Evolutionary conservation across 371 early-diverging fungal species (phyloP).

Genomic region (Haplosporangium sp.): DNA sequence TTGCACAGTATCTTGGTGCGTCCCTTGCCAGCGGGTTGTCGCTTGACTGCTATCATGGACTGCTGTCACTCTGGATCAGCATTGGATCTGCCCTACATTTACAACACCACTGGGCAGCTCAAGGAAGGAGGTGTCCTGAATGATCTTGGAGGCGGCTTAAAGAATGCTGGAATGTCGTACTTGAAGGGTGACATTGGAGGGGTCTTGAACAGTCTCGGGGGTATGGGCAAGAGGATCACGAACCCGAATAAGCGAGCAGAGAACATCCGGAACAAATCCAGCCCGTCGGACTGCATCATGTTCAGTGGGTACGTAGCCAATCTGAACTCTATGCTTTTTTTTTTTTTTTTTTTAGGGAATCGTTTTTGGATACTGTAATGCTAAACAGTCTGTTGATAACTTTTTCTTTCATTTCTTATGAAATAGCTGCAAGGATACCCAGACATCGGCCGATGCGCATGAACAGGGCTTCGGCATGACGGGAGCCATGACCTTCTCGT

Average conservation of each 20-base stretch:
- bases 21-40: constrained; percentile 63
- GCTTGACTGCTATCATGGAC: constrained; percentile 45
- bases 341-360: neutral
- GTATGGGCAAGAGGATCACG: constrained; percentile 59
- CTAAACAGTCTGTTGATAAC: neutral
- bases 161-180: constrained; percentile 66
- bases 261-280: constrained; percentile 62
- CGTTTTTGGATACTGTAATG: neutral
- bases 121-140: constrained; percentile 66
- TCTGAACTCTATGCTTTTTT: neutral
- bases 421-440: constrained; percentile 85
- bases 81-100: constrained; percentile 89
- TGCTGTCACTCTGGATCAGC: constrained; percentile 66
- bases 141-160: constrained; percentile 60
- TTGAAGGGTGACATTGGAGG: constrained; percentile 65
- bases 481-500: constrained; percentile 92
- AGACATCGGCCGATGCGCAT: constrained; percentile 88
- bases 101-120: constrained; percentile 77
- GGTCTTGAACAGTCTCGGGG: constrained; percentile 58
- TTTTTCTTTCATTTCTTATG: neutral
- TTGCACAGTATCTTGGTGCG: constrained; percentile 86
- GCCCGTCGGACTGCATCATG: constrained; percentile 85
- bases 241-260: constrained; percentile 56
- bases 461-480: constrained; percentile 73
- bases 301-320: constrained; percentile 72